phyloP scores from a whole-genome alignment of 78 protist species.

The Anaeramoeba flamelloides region DNA sequence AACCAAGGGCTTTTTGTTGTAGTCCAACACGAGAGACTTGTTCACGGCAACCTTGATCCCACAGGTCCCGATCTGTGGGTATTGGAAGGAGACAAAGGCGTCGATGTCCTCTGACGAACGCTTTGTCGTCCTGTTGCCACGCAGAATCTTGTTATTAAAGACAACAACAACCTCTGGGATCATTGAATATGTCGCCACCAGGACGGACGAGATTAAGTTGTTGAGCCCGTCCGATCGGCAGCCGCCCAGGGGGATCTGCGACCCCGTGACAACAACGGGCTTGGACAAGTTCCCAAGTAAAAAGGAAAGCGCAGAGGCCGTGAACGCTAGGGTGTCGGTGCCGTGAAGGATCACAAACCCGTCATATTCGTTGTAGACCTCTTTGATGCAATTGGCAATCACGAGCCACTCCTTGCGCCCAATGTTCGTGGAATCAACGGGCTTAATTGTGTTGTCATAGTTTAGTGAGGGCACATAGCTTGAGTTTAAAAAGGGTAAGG shows the following conservation, averaged over 20 bases:
- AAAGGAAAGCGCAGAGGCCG: neutral
- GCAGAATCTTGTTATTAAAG: neutral
- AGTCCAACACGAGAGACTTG: neutral
- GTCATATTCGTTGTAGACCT: neutral
- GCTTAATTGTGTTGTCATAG: neutral
- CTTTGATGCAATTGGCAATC: neutral
- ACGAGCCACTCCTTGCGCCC: neutral
- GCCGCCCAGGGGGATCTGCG: neutral
- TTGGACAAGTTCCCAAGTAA: neutral
- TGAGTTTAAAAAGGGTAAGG: neutral
- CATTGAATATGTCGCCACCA: neutral
- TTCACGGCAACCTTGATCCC: neutral
- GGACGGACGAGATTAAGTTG: neutral
- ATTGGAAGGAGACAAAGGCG: neutral
- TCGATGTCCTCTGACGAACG: neutral
- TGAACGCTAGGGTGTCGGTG: neutral
- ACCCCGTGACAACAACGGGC: neutral
- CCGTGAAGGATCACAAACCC: neutral
- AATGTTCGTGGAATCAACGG: neutral
- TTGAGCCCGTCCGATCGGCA: neutral
- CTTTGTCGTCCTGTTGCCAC: neutral
- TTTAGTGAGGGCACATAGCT: neutral
- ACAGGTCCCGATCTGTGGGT: neutral
- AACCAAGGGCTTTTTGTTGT: neutral
- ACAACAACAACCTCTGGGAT: neutral